Evolutionary conservation across 768 basidiomycete species (phyloP).

Genomic region (Tubosaeta brunneosetosa): DNA sequence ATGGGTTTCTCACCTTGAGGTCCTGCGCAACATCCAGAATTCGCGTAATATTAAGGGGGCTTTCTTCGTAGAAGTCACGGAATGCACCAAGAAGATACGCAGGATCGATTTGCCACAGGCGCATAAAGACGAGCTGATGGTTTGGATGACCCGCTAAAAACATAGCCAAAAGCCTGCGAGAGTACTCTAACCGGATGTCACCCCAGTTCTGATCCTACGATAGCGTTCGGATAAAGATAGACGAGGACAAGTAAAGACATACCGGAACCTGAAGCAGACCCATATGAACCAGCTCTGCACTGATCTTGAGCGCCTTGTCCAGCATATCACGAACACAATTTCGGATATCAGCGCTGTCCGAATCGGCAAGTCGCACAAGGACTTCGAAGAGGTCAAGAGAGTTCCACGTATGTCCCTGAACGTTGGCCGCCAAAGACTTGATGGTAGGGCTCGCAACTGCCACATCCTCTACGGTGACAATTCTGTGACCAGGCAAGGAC

Average conservation of each 20-base stretch:
- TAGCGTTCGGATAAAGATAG: background rate
- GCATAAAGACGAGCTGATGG: constrained; percentile 95
- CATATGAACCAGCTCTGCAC: constrained; percentile 91
- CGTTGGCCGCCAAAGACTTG: constrained; percentile 83
- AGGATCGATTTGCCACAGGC: constrained; percentile 89
- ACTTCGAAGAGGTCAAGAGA: constrained; percentile 87
- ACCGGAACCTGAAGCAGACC: constrained; percentile 89
- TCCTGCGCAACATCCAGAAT: constrained; percentile 96
- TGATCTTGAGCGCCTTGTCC: constrained; percentile 90
- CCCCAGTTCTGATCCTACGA: constrained; percentile 77
- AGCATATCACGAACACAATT: constrained; percentile 84
- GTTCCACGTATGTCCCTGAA: constrained; percentile 94
- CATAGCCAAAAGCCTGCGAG: constrained; percentile 78
- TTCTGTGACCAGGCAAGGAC: constrained; percentile 72
- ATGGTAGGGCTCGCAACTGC: constrained; percentile 84
- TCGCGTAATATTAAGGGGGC: constrained; percentile 87
- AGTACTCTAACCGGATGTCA: constrained; percentile 81
- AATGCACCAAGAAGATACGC: constrained; percentile 83
- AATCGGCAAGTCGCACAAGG: constrained; percentile 72
- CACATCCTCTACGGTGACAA: constrained; percentile 88
- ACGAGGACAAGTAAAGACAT: constrained; percentile 30
- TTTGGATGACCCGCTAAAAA: constrained; percentile 92
- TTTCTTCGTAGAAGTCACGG: constrained; percentile 88
- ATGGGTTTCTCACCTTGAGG: constrained; percentile 60
- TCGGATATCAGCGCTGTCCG: constrained; percentile 66